Base-by-base conservation (phyloP, 202 grass and related monocot species). In the Bolboschoenoplectus hybrid region DNA sequence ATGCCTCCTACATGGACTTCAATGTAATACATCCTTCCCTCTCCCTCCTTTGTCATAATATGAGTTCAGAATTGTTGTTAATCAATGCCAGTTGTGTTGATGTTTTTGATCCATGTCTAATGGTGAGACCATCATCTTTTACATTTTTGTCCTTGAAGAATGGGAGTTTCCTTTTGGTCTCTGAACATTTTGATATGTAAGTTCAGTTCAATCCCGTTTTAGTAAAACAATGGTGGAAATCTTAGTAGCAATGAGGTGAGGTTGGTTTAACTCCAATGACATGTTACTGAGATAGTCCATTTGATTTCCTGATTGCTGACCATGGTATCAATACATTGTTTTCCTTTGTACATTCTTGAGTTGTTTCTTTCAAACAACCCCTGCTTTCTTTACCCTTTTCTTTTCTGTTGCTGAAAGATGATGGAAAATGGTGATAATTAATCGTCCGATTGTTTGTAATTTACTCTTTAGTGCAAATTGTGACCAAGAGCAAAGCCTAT, bases 1-100 rank as follows among this genome's bases (percentile, higher is more conserved):
- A 93, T 86, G 97, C 97, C 68, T 94, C 93, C 49, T 99, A 99
- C 89, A 99, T 99, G 97, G 97, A 99, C 88, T 99, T 97, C 84
- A 99, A 99, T 49, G 97, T 99, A 99, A 13, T 14, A 70, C 38
- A 81, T 43, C 38, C 35, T 9, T 63, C 26, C 17, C 16, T 8
- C 17, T 51, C 41, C 2, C 0, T 9, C 44, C 57, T 69, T 5
- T 4, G 16, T 58, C 41, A 55, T 51, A 17, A 45, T 44, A 47
- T 38, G 14, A 51, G 64, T 69, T 51, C 63, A 32, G 39, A 51
- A 20, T 51, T 65, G 14, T 19, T 70, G 66, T 84, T 52, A n/a
- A 52, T 7, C 80, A 2, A 53, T 86, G 55, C 17, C 70, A 71
- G 34, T 65, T 19, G n/a, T 36, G 62, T 40, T 16, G 36, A 67